Base-by-base conservation (phyloP, 148 eudicot genomes). In the Nepenthes mirabilis region DNA sequence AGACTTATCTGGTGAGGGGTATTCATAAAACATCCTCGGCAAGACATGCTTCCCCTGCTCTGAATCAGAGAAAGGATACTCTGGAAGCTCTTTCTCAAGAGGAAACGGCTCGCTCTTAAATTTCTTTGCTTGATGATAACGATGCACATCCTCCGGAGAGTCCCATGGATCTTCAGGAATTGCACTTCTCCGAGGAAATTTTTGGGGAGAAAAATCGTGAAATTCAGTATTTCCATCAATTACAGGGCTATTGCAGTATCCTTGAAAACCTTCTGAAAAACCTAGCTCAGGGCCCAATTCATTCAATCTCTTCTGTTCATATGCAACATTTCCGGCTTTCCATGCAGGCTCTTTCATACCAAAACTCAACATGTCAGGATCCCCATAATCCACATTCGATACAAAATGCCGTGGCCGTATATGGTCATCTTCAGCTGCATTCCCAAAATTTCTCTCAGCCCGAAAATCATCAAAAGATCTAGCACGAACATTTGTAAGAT, bases 31-130 rank as follows among this genome's bases (percentile, higher is more conserved):
- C 14, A 34, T 34, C 61, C 74, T 65, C 11, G 75, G 71, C 55
- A 71, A 57, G 37, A 55, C 66, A 55, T 69, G 80, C 54, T 69
- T 83, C 58, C 65, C 70, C 72, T 75, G 77, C 36, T 75, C 89
- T 62, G 68, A 55, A 65, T 70, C 84, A 47, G 80, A 68, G 61
- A 85, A 68, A 50, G 78, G 80, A 71, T 76, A 85, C 55, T 88
- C 96, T 37, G 93, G 93, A 47, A 85, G 83, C 69, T 85, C 96
- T 52, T 83, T 73, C 3, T 84, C 84, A n/a, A 65, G 74, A 47
- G 71, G 75, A 62, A 58, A 75, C 34, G 80, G 23, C 33, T 52
- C 72, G 6, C 72, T 77, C 69, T 83, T 88, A 64, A 70, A 63
- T 76, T 76, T 88, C 79, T 88, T 88, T 45, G 78, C 65, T 52